Evolutionary conservation across 2,329 filamentous ascomycete species (phyloP).

Genomic region (Scolecobasidium constrictum): DNA sequence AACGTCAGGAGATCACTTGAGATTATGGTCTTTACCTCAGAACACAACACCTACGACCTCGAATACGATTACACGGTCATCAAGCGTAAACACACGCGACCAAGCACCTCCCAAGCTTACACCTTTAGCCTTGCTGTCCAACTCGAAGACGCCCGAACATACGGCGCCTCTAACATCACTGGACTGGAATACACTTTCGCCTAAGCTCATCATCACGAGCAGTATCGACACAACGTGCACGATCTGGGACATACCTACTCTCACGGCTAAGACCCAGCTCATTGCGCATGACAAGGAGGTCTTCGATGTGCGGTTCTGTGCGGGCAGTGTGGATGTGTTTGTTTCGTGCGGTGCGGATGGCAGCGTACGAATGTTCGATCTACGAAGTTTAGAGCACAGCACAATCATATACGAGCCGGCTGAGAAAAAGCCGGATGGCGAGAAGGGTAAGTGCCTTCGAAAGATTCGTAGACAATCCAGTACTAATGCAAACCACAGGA

Average conservation of each 20-base stretch:
- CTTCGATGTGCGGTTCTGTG: conserved; percentile 96
- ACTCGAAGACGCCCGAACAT: conserved; percentile 97
- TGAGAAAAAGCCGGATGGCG: conserved; percentile 56
- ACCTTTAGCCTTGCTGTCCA: conserved; percentile 83
- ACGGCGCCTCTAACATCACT: conserved; percentile 92
- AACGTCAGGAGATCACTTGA: conserved; percentile 87
- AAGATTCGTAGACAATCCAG: neutral
- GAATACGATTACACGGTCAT: conserved; percentile 59
- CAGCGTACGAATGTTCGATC: conserved; percentile 96
- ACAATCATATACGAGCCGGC: conserved; percentile 99
- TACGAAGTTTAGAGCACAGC: conserved; percentile 90
- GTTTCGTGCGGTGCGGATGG: conserved; percentile 96
- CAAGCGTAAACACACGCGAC: conserved; percentile 47
- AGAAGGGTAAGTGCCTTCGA: conserved; percentile 21
- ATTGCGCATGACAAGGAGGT: conserved; percentile 99
- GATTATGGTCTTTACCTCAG: conserved; percentile 80
- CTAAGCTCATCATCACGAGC: conserved; percentile 94
- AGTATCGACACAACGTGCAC: conserved; percentile 99
- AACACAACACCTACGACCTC: conserved; percentile 37
- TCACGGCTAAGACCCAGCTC: conserved; percentile 94
- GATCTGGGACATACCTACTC: conserved; percentile 97
- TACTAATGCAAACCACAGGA: conserved; percentile 18
- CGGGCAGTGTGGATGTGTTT: conserved; percentile 96
- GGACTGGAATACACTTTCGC: conserved; percentile 96
- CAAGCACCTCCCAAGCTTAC: conserved; percentile 70